Evolutionary conservation across 805 yeast species (phyloP).

Genomic region (Candida verbasci): DNA sequence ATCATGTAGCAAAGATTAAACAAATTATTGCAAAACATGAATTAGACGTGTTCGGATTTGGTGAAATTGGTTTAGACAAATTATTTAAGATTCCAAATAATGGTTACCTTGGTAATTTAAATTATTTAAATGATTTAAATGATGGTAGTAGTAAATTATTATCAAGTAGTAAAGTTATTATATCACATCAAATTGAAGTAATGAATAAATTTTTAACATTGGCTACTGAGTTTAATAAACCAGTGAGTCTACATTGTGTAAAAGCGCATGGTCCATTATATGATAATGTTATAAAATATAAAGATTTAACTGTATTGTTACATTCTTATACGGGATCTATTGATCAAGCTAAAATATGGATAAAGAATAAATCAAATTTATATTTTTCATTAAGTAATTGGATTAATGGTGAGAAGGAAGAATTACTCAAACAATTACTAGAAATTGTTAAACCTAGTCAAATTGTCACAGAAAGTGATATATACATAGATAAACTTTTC

Average conservation of each 20-base stretch:
- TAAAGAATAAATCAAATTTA: conserved; percentile 27
- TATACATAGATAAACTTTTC: conserved; percentile 24
- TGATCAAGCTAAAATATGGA: conserved; percentile 57
- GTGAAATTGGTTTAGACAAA: conserved; percentile 91
- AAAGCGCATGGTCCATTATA: conserved; percentile 64
- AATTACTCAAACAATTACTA: conserved; percentile 16
- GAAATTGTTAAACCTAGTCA: conserved; percentile 15
- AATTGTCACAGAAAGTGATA: conserved; percentile 34
- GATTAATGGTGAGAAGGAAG: conserved; percentile 38
- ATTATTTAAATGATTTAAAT: conserved; percentile 8
- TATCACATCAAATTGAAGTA: conserved; percentile 62
- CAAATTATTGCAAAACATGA: conserved; percentile 11
- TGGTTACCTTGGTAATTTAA: conserved; percentile 47
- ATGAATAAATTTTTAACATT: conserved; percentile 48
- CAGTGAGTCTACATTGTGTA: conserved; percentile 82
- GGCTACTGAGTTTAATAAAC: conserved; percentile 45
- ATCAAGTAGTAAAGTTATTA: conserved; percentile 46
- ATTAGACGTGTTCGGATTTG: conserved; percentile 45
- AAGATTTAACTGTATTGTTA: conserved; percentile 47
- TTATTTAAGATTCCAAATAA: conserved; percentile 59
- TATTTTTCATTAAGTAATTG: conserved; percentile 52
- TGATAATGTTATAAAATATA: conserved; percentile 31
- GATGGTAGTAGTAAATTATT: conserved; percentile 16
- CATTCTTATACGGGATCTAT: conserved; percentile 86
- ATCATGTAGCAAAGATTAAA: conserved; percentile 30